These are phyloP conservation scores for Aspergillus ruber DNA, from an alignment of 2,329 filamentous ascomycete species.

Conservation along the genomic window DNA sequence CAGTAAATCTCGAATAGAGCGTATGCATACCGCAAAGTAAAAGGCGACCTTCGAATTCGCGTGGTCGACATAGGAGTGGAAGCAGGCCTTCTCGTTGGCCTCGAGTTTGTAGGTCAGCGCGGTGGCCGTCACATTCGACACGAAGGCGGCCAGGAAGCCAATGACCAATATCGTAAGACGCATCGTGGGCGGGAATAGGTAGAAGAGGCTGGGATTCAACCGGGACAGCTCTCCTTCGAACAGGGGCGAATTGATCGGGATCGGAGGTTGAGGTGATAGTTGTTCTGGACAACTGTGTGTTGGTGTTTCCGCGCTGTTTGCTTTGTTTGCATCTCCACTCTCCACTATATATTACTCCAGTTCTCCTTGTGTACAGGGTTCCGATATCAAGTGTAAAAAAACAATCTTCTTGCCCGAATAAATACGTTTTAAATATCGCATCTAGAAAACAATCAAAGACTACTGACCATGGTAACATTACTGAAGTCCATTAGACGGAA, in stretches of 20 bases:
- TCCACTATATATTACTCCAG: neutral
- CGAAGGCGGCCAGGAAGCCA: conserved; percentile 65
- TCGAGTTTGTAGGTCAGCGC: conserved; percentile 88
- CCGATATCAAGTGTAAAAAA: neutral
- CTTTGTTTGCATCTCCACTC: conserved; percentile 22
- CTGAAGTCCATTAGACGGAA: neutral
- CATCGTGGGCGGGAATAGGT: conserved; percentile 44
- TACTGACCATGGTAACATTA: neutral
- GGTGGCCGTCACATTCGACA: conserved; percentile 71
- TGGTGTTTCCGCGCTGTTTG: conserved; percentile 21
- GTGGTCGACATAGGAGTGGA: conserved; percentile 74
- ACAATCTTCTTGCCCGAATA: too few relatives aligned
- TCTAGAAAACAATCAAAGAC: neutral
- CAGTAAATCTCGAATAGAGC: neutral
- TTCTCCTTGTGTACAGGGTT: neutral
- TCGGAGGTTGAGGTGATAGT: conserved; percentile 18
- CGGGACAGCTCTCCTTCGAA: conserved; percentile 9
- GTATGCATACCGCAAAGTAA: conserved; percentile 79
- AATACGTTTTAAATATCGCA: neutral
- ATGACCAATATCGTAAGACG: conserved; percentile 56
- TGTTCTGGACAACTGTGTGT: conserved; percentile 26
- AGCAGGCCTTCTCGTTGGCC: conserved; percentile 92
- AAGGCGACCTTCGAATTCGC: conserved; percentile 87
- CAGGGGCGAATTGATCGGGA: conserved; percentile 12
- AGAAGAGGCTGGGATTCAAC: conserved; percentile 11